These are phyloP conservation scores for Komagataella kurtzmanii DNA, from an alignment of 805 yeast species.

Conservation along the genomic window DNA sequence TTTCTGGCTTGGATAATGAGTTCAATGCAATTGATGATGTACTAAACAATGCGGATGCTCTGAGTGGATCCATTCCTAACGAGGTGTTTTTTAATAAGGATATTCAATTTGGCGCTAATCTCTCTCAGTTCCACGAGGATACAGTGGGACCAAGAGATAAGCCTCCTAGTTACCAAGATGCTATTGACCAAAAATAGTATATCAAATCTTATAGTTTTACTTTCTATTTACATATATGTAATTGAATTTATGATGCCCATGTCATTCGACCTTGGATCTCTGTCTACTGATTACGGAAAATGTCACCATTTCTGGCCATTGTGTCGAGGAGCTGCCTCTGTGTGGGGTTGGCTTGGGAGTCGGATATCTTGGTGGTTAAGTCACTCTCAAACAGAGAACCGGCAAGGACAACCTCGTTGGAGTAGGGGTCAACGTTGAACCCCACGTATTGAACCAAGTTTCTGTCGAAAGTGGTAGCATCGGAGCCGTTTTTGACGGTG, in stretches of 20 bases:
- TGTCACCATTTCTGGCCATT: conserved; percentile 21
- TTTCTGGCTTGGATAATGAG: background rate
- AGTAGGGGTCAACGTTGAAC: conserved; percentile 46
- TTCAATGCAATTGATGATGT: background rate
- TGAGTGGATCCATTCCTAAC: background rate
- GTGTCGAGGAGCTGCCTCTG: conserved; percentile 15
- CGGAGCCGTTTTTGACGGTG: conserved; percentile 28
- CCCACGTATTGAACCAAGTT: conserved; percentile 50
- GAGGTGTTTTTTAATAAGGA: background rate
- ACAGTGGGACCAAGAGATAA: background rate
- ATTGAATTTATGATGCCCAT: background rate
- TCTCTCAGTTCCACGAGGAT: background rate
- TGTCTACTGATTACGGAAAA: conserved; percentile 16
- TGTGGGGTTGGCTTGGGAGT: conserved; percentile 12
- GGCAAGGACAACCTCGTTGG: conserved; percentile 43
- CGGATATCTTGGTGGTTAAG: conserved; percentile 20
- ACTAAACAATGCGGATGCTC: background rate
- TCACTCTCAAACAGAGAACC: conserved; percentile 56
- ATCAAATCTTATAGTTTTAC: background rate
- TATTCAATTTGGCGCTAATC: background rate
- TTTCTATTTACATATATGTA: conserved; percentile 1
- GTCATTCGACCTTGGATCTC: background rate
- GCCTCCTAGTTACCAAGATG: conserved; percentile 2
- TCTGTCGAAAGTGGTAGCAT: conserved; percentile 22
- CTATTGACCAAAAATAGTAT: background rate